phyloP scores from a whole-genome alignment of 352 stramenopile species.

The Globisporangium orthogonon region DNA sequence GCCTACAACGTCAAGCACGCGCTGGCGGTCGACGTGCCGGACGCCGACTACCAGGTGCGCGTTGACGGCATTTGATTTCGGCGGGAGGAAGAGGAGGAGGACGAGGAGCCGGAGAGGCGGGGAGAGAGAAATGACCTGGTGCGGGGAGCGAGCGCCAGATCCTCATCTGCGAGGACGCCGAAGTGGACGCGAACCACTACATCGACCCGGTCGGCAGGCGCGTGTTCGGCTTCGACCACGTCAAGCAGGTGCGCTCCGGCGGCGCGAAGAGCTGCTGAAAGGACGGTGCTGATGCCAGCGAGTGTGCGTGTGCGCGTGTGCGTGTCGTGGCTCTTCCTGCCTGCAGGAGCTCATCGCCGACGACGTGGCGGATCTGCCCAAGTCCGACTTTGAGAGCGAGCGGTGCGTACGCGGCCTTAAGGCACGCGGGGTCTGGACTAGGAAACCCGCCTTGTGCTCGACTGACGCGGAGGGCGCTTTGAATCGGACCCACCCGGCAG shows the following conservation, averaged over 20 bases:
- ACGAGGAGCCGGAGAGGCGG: too few relatives aligned
- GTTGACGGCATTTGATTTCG: too few relatives aligned
- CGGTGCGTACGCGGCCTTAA: slow-evolving; percentile 25
- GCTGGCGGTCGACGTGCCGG: slow-evolving; percentile 59
- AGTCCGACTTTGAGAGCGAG: slow-evolving; percentile 54
- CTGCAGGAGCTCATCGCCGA: slow-evolving; percentile 28
- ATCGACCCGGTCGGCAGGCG: slow-evolving; percentile 69
- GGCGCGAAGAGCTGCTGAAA: too few relatives aligned
- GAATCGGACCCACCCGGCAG: slow-evolving; percentile 8
- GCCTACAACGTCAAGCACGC: slow-evolving; percentile 74
- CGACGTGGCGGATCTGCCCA: slow-evolving; percentile 45
- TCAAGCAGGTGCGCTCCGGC: slow-evolving; percentile 41
- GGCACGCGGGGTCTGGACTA: too few relatives aligned
- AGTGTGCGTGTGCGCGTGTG: too few relatives aligned
- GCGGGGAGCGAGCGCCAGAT: slow-evolving; percentile 26
- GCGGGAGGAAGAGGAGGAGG: too few relatives aligned
- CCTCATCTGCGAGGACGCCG: slow-evolving; percentile 71
- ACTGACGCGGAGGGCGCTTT: not conserved
- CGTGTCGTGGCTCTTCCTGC: not conserved
- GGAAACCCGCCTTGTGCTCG: too few relatives aligned
- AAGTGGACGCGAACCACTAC: slow-evolving; percentile 83
- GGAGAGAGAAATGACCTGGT: not conserved
- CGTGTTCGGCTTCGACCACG: slow-evolving; percentile 84
- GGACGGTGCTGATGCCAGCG: too few relatives aligned
- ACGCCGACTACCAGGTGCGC: slow-evolving; percentile 69